Evolutionary conservation across 2,329 filamentous ascomycete genomes (phyloP).

Genomic region (Tolypocladium ovalisporum): DNA sequence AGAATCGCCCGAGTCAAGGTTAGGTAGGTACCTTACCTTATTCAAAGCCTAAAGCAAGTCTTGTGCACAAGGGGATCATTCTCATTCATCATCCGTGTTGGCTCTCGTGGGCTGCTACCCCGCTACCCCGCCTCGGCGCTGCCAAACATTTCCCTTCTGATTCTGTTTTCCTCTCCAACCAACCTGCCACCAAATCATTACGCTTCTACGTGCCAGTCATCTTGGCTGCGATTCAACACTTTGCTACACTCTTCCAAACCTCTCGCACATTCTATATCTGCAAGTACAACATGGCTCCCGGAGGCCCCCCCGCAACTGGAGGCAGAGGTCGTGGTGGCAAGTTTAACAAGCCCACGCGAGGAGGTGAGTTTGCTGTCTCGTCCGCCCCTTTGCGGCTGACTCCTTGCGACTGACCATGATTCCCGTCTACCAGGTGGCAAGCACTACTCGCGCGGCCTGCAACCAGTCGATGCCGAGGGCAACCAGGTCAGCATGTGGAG

Average conservation of each 20-base stretch:
- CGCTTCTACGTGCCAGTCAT: not conserved
- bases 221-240: not conserved
- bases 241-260: not conserved
- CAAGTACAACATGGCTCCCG: constrained; percentile 29
- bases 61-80: not conserved
- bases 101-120: constrained; percentile 13
- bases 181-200: not conserved
- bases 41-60: not conserved
- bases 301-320: constrained; percentile 27
- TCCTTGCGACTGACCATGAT: not conserved
- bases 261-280: not conserved
- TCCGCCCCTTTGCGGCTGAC: no score
- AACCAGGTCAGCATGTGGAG: constrained; percentile 85
- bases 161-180: not conserved
- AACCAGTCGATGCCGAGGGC: constrained; percentile 79
- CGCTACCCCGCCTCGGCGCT: constrained; percentile 25
- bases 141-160: constrained; percentile 6
- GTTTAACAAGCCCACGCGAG: constrained; percentile 85
- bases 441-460: constrained; percentile 85
- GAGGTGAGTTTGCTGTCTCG: constrained; percentile 51
- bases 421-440: constrained; percentile 61
- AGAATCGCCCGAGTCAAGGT: not conserved
- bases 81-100: not conserved
- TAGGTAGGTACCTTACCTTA: not conserved
- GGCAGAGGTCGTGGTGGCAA: constrained; percentile 72